Percentiles rank a stretch among this genome's conserved stretches.
These are phyloP conservation scores for Cryptococcus deneoformans DNA, from an alignment of 1,284 basidiomycete genomes.

Conservation along the genomic window DNA sequence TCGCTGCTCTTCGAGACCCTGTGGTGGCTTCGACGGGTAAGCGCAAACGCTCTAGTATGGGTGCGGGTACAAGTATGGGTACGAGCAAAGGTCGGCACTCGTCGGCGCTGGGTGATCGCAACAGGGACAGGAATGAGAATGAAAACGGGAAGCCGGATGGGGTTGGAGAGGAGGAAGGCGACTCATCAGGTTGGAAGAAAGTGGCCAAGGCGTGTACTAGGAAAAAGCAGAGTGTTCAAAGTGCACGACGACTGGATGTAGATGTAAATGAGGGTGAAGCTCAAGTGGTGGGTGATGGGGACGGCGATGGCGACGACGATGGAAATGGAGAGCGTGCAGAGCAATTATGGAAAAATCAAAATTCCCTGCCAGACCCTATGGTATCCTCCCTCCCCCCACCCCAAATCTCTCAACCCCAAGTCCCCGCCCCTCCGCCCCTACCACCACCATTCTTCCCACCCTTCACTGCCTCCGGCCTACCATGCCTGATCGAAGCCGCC, in stretches of 20 bases:
- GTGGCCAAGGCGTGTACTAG: background rate
- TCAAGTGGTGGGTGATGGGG: background rate
- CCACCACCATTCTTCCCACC: background rate
- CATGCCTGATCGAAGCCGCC: slow-evolving; percentile 10
- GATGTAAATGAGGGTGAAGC: background rate
- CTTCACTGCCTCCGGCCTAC: slow-evolving; percentile 5
- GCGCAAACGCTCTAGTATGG: background rate
- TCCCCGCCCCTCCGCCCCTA: background rate
- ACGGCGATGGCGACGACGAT: background rate
- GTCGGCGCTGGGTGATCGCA: no score
- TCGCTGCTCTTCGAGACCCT: slow-evolving; percentile 28
- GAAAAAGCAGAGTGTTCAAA: background rate
- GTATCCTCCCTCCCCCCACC: background rate
- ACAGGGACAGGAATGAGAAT: no score
- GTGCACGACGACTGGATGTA: background rate
- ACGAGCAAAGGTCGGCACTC: no score
- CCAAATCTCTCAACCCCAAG: background rate
- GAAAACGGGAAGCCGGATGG: background rate
- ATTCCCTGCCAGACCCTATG: background rate
- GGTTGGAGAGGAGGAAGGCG: background rate
- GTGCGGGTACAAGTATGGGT: no score
- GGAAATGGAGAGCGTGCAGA: background rate
- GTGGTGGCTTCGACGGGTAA: background rate
- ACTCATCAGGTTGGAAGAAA: background rate
- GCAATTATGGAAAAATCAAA: background rate